Evolutionary conservation across 257 asterid genomes (phyloP), one percentile per base, ranked within the genome.

Genomic region (Prunella vulgaris): DNA sequence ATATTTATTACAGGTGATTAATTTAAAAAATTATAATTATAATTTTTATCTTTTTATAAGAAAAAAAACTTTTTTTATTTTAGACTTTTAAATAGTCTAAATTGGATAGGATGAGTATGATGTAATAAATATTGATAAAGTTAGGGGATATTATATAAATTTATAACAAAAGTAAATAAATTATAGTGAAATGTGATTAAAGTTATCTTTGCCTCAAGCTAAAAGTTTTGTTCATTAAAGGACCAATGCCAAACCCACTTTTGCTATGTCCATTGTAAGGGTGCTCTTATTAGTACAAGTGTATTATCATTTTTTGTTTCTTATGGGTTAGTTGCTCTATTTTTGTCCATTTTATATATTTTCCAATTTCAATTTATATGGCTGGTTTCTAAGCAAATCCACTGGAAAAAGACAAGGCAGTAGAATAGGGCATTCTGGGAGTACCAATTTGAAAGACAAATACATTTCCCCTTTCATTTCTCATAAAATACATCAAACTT

Each of bases 371-470:
- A 25, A 18, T 10, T 24, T 37, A 15, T 64, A 33, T 60, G 22
- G 76, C 68, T 66, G 73, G 70, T 68, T 10, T 63, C 54, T 53
- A 57, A 74, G 83, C 69, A 74, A 74, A 58, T 70, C 72, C 69
- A n/a, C 51, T 10, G 57, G 78, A 74, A 68, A 73, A 75, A 59
- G 81, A 81, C 85, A 71, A 62, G 73, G 38, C 80, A 63, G 49
- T 67, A 35, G 66, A 58, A 25, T 58, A 42, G 58, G 54, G 37
- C 17, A 67, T 64, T 64, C 12, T 68, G 62, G 17, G 61, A 60
- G 72, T 70, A 67, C 35, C 75, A 17, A 62, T 67, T 75, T 57
- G 14, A 61, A 44, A 54, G 66, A 65, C 76, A 62, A 71, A 48
- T 53, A 32, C 69, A 1, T 52, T 52, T 52, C 28, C 59, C 13